Evolutionary conservation across 1,284 basidiomycete genomes (phyloP).

Genomic region (Gomphus sp.): DNA sequence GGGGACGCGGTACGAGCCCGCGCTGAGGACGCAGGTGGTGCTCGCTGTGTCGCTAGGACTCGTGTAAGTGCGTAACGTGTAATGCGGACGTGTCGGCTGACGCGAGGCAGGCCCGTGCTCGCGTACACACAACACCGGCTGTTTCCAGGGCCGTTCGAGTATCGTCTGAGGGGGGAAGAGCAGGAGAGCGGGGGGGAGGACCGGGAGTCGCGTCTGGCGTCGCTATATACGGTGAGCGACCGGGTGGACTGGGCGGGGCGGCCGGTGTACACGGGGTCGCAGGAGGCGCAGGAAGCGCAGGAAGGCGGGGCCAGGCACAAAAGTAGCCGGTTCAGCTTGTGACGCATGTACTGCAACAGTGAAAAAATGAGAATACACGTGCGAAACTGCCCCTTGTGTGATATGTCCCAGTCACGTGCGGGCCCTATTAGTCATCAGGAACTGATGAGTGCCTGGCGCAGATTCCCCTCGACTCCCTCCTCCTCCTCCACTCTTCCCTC

Average conservation of each 20-base stretch:
- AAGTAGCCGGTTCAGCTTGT: not conserved
- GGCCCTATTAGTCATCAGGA: too few species aligned
- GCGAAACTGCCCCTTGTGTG: not conserved
- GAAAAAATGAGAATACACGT: not conserved
- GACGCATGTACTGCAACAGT: not conserved
- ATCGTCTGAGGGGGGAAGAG: not conserved
- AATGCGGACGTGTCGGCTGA: not conserved
- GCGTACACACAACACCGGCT: constrained; percentile 31
- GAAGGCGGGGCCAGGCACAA: not conserved
- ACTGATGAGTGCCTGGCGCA: not conserved
- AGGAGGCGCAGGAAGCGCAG: not conserved
- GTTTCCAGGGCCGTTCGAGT: constrained; percentile 28
- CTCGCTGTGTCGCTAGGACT: constrained; percentile 36
- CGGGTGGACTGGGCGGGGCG: constrained; percentile 58
- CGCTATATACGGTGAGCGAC: not conserved
- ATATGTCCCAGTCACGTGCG: too few species aligned
- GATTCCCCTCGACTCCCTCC: not conserved
- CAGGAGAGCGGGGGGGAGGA: not conserved
- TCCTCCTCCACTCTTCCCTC: not conserved
- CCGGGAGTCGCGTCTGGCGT: not conserved
- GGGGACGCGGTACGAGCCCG: constrained; percentile 36
- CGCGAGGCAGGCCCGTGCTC: constrained; percentile 25
- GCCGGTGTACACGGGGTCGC: constrained; percentile 24
- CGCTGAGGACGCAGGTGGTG: constrained; percentile 33
- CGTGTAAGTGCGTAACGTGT: constrained; percentile 24